Conservation (phyloP, 2,329 filamentous ascomycete species). For the Stagonosporopsis chrysanthemi region DNA sequence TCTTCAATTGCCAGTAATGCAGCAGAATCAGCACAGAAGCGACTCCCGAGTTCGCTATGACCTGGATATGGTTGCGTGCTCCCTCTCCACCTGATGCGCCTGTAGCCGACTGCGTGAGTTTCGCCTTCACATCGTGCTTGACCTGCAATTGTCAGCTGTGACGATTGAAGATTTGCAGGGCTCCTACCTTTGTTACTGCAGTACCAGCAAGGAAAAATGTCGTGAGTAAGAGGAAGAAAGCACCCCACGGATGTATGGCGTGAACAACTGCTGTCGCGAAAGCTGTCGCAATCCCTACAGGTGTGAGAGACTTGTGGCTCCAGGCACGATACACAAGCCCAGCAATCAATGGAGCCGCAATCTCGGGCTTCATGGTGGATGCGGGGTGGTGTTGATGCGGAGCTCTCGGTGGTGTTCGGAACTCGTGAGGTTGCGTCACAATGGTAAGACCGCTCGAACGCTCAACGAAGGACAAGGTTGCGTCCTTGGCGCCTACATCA, state of each 20-base stretch:
- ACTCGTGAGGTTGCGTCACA: conserved; percentile 22
- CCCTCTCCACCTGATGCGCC: conserved; percentile 81
- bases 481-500: conserved; percentile 13
- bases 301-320: conserved; percentile 71
- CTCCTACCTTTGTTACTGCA: conserved; percentile 76
- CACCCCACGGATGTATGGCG: conserved; percentile 89
- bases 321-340: conserved; percentile 52
- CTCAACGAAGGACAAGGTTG: conserved; percentile 1
- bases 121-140: conserved; percentile 85
- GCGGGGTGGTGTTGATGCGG: conserved; percentile 10
- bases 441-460: not conserved
- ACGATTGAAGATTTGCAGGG: not conserved
- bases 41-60: conserved; percentile 85
- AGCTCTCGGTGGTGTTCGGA: conserved; percentile 23
- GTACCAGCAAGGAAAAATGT: conserved; percentile 90
- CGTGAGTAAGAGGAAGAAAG: conserved; percentile 84
- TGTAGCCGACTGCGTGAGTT: conserved; percentile 77
- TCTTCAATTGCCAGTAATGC: conserved; percentile 57
- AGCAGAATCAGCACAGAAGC: conserved; percentile 70
- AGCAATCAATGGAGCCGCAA: conserved; percentile 45
- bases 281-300: conserved; percentile 75
- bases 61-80: conserved; percentile 83
- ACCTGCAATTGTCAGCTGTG: conserved; percentile 60
- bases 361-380: conserved; percentile 38
- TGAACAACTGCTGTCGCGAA: conserved; percentile 78